Base-by-base conservation (phyloP, 192 early-diverging fungal species). In the Rhizoclosmatium globosum region DNA sequence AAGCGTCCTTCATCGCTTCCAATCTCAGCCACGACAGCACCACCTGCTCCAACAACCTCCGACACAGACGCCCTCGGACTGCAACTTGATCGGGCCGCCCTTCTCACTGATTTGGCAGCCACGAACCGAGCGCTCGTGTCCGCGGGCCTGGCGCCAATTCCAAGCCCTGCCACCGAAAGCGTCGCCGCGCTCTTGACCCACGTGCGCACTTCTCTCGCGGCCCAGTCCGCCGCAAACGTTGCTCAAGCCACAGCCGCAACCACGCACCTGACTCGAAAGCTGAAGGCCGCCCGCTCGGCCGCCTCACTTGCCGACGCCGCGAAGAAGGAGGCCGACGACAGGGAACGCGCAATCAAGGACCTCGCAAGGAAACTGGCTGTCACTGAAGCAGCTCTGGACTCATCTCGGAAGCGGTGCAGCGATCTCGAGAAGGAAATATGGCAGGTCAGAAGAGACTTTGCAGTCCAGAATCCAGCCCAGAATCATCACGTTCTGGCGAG, bases 111-210 rank as follows among this genome's bases (percentile, higher is more conserved):
- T 19, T 21, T 71, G 13, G 69, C 69, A 4, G 13, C 31, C 4
- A 71, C 69, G 13, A 71, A 71, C 69, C 15, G 41, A 11, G 3
- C 4, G 47, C 69, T 71, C 38, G 48, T 45, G 4, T 44, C 69
- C 17, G 69, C 69, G 48, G 48, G 48, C 4, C 69, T 71, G 47
- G 11, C 69, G 11, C 13, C 53, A 4, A 9, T 71, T 42, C 15
- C 48, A 4, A n/a, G 47, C 13, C n/a, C 69, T 4, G 21, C 21
- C 39, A 44, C 11, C 21, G 39, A 7, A 15, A 42, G 21, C 41
- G 47, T 56, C 4, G 47, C 3, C 50, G 45, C 48, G 4, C 47
- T 71, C 11, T 47, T 68, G 9, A 11, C 42, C 3, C 43, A 68
- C 65, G 9, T 68, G 23, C 46, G 66, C 39, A 57, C 69, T 21